phyloP scores from a whole-genome alignment of 768 basidiomycete genomes.

The Mycena rebaudengoi region DNA sequence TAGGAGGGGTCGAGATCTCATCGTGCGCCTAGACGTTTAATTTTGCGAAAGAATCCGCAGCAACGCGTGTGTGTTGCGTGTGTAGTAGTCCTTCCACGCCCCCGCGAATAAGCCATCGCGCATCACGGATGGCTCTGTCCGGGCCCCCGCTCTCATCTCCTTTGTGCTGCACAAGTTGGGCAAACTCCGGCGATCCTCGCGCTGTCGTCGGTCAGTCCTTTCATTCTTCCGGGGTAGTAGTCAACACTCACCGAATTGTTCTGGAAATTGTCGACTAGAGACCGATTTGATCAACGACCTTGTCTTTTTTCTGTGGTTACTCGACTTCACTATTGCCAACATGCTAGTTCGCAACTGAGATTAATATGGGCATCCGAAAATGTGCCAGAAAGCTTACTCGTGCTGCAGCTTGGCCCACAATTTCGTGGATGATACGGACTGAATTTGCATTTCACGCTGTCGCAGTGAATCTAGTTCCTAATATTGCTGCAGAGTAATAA shows the following conservation, averaged over 20 bases:
- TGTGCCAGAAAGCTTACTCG: slow-evolving; percentile 2
- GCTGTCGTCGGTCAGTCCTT: slow-evolving; percentile 12
- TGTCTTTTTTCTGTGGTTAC: neutral
- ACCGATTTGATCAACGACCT: slow-evolving; percentile 31
- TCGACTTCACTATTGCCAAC: slow-evolving; percentile 81
- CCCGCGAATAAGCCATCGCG: neutral
- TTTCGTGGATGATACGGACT: slow-evolving; percentile 67
- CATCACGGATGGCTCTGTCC: neutral
- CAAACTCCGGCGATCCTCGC: slow-evolving; percentile 13
- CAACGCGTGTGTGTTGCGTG: neutral
- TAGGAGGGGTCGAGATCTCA: no score
- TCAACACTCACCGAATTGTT: slow-evolving; percentile 57
- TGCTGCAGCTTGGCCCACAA: slow-evolving; percentile 65
- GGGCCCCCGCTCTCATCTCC: neutral
- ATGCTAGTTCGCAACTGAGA: slow-evolving; percentile 47
- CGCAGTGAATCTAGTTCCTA: slow-evolving; percentile 65
- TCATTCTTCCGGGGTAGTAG: neutral
- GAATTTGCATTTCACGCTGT: slow-evolving; percentile 73
- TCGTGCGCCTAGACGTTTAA: slow-evolving; percentile 2
- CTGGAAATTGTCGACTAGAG: slow-evolving; percentile 72
- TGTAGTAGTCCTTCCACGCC: neutral
- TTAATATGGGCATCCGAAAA: neutral
- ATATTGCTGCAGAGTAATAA: slow-evolving; percentile 25
- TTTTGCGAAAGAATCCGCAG: neutral
- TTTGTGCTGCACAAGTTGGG: neutral